Percentiles rank a stretch among this genome's conserved stretches.
Conservation (phyloP, 352 stramenopile genomes). For the Phytophthora colocasiae region DNA sequence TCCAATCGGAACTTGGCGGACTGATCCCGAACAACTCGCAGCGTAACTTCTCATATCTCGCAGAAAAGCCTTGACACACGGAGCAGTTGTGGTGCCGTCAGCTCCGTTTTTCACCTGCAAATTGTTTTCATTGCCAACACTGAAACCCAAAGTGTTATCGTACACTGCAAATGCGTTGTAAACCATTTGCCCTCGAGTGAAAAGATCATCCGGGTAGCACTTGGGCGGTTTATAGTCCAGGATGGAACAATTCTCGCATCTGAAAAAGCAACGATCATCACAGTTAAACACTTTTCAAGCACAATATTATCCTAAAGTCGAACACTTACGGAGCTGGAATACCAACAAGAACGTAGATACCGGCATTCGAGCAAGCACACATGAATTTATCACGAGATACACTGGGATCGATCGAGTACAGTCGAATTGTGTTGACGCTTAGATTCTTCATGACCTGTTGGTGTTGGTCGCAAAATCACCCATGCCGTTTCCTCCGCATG, state of each 20-base stretch:
- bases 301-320: neutral
- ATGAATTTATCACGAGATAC: too few species aligned
- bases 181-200: slow-evolving; percentile 64
- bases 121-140: slow-evolving; percentile 69
- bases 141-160: slow-evolving; percentile 73
- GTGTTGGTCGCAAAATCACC: too few species aligned
- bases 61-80: slow-evolving; percentile 69
- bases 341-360: slow-evolving; percentile 79
- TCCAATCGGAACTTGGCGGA: slow-evolving; percentile 73
- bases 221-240: slow-evolving; percentile 44
- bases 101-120: slow-evolving; percentile 28
- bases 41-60: slow-evolving; percentile 60
- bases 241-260: slow-evolving; percentile 64
- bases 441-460: slow-evolving; percentile 52
- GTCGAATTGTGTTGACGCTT: slow-evolving; percentile 68
- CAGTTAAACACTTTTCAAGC: too few species aligned
- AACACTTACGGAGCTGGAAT: slow-evolving; percentile 52
- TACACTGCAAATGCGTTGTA: slow-evolving; percentile 80
- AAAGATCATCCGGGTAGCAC: slow-evolving; percentile 63
- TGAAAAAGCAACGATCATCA: neutral
- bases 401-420: too few species aligned
- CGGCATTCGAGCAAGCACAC: slow-evolving; percentile 63
- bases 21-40: slow-evolving; percentile 35
- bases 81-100: slow-evolving; percentile 38
- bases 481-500: too few species aligned